Conservation (phyloP, 1,139 yeast genomes). For the Scheffersomyces quercinus region DNA sequence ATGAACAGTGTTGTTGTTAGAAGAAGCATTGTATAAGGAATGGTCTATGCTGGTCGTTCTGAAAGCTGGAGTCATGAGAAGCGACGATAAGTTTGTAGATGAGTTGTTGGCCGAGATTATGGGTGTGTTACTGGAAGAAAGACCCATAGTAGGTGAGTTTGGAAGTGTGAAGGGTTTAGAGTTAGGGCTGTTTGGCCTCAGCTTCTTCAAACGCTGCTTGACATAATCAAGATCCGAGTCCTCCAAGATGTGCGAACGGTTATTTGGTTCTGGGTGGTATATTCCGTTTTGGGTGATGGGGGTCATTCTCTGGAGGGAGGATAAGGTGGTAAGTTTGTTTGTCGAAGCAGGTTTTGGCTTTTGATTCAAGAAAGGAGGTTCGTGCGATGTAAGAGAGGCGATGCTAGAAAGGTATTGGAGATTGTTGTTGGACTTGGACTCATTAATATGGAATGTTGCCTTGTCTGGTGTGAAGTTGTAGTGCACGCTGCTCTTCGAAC, state of each 20-base stretch:
- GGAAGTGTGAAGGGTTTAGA: conserved; percentile 50
- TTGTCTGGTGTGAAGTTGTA: conserved; percentile 15
- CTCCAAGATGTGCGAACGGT: conserved; percentile 31
- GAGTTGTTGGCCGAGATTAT: conserved; percentile 46
- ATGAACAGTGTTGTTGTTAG: neutral
- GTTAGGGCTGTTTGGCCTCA: conserved; percentile 68
- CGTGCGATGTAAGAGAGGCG: conserved; percentile 14
- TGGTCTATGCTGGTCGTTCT: conserved; percentile 8
- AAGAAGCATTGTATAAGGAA: conserved; percentile 2
- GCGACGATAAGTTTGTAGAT: conserved; percentile 42
- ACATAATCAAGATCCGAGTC: conserved; percentile 50
- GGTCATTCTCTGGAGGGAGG: conserved; percentile 56
- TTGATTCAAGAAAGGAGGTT: conserved; percentile 11
- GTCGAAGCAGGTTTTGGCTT: conserved; percentile 6
- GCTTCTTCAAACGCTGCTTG: conserved; percentile 57
- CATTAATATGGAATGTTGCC: conserved; percentile 15
- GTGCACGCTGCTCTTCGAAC: conserved; percentile 5
- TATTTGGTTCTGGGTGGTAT: conserved; percentile 12
- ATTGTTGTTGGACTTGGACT: conserved; percentile 15
- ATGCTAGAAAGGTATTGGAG: conserved; percentile 21
- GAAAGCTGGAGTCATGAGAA: conserved; percentile 31
- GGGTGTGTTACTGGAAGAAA: conserved; percentile 45
- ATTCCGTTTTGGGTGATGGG: conserved; percentile 37
- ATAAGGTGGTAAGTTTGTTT: conserved; percentile 34
- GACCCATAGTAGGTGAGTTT: conserved; percentile 58